phyloP scores from a whole-genome alignment of 441 rosid species.

The Adansonia gregorii region DNA sequence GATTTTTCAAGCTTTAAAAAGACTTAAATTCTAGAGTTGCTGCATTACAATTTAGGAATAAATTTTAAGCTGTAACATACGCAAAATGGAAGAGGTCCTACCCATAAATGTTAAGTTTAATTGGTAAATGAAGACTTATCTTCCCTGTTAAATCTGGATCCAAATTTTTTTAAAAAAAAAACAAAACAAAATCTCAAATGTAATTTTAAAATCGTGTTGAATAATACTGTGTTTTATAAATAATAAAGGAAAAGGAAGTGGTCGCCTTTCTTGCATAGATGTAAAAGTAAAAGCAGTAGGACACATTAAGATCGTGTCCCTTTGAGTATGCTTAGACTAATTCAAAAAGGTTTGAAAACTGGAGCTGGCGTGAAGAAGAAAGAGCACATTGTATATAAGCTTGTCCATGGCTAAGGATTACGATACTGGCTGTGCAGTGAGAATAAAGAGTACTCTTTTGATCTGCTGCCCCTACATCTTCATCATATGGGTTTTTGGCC shows the following conservation, averaged over 20 bases:
- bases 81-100: too few species aligned
- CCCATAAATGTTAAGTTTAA: too few species aligned
- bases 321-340: neutral
- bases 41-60: too few species aligned
- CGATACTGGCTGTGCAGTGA: neutral
- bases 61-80: neutral
- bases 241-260: neutral
- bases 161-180: too few species aligned
- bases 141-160: too few species aligned
- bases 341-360: neutral
- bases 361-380: neutral
- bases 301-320: conserved; percentile 1
- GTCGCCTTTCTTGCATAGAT: neutral
- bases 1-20: neutral
- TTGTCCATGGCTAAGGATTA: neutral
- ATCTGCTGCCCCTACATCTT: neutral
- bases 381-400: neutral
- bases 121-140: too few species aligned
- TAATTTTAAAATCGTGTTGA: too few species aligned
- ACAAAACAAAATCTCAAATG: too few species aligned
- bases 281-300: neutral
- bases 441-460: neutral
- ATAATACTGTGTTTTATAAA: too few species aligned
- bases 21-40: neutral
- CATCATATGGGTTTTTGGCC: neutral